phyloP scores from a whole-genome alignment of 2,329 filamentous ascomycete genomes.

The Cordyceps cicadae region DNA sequence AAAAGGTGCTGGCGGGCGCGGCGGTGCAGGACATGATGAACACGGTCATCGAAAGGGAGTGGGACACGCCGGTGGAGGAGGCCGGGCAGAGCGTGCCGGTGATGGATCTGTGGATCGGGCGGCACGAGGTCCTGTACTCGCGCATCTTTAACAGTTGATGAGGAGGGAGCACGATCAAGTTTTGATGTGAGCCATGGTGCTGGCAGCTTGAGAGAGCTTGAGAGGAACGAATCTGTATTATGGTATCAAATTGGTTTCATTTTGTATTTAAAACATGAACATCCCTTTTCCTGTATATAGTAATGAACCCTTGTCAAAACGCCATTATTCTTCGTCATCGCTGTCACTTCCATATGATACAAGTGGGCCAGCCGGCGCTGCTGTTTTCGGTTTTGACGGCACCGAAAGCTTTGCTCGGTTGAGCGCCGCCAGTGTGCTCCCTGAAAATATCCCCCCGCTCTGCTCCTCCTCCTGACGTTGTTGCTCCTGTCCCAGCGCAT shows the following conservation, averaged over 20 bases:
- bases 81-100: constrained; percentile 68
- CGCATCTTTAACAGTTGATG: constrained; percentile 74
- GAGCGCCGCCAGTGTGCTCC: constrained; percentile 71
- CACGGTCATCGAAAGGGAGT: constrained; percentile 51
- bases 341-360: constrained; percentile 89
- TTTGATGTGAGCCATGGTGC: not conserved
- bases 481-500: constrained; percentile 31
- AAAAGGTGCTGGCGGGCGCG: constrained; percentile 58
- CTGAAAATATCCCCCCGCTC: constrained; percentile 66
- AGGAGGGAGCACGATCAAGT: not conserved
- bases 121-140: constrained; percentile 76
- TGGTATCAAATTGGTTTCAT: constrained; percentile 23
- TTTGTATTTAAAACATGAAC: constrained; percentile 11
- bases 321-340: constrained; percentile 47
- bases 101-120: constrained; percentile 75
- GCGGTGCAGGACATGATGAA: constrained; percentile 51
- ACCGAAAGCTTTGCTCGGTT: constrained; percentile 49
- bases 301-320: constrained; percentile 9
- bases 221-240: not conserved
- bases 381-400: constrained; percentile 45
- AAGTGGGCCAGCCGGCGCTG: constrained; percentile 56
- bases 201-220: not conserved
- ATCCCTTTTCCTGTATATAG: constrained; percentile 12
- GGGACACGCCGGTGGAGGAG: constrained; percentile 50
- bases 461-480: constrained; percentile 21